These are phyloP conservation scores for Sicyos edulis DNA, from an alignment of 306 rosid genomes.

Conservation along the genomic window DNA sequence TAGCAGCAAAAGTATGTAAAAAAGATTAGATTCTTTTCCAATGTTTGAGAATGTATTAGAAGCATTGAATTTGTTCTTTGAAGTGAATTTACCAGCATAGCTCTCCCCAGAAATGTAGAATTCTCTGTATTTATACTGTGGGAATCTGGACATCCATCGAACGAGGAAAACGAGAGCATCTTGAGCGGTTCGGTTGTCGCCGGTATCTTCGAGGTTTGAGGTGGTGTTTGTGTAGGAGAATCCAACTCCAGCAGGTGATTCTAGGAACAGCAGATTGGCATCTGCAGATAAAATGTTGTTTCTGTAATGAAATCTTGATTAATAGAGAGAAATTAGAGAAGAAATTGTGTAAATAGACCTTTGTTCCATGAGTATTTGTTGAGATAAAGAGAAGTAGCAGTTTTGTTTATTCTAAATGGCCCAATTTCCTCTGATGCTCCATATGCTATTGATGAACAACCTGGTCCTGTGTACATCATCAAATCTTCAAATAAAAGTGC, in stretches of 20 bases:
- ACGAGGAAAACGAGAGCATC: constrained; percentile 62
- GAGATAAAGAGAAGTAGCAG: constrained; percentile 55
- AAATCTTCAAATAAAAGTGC: too few relatives aligned
- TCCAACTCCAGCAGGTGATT: constrained; percentile 65
- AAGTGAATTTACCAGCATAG: constrained; percentile 52
- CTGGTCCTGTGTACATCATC: constrained; percentile 58
- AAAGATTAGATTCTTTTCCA: neutral
- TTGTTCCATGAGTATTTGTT: constrained; percentile 63
- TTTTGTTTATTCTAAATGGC: constrained; percentile 60
- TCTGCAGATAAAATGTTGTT: constrained; percentile 31
- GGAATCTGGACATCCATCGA: constrained; percentile 68
- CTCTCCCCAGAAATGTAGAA: constrained; percentile 85
- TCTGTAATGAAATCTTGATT: neutral
- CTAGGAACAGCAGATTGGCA: too few relatives aligned
- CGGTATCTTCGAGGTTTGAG: constrained; percentile 54
- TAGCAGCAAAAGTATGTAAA: neutral
- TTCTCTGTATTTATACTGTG: constrained; percentile 61
- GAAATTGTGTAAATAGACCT: constrained; percentile 32
- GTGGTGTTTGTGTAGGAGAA: constrained; percentile 80
- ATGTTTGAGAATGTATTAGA: too few relatives aligned
- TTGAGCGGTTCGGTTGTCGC: constrained; percentile 74
- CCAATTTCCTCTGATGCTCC: constrained; percentile 96
- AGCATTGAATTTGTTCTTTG: too few relatives aligned
- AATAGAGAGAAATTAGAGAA: neutral
- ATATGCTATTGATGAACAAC: constrained; percentile 80